Conservation (phyloP, 2,329 filamentous ascomycete species). For the Xylariaceae sp. region DNA sequence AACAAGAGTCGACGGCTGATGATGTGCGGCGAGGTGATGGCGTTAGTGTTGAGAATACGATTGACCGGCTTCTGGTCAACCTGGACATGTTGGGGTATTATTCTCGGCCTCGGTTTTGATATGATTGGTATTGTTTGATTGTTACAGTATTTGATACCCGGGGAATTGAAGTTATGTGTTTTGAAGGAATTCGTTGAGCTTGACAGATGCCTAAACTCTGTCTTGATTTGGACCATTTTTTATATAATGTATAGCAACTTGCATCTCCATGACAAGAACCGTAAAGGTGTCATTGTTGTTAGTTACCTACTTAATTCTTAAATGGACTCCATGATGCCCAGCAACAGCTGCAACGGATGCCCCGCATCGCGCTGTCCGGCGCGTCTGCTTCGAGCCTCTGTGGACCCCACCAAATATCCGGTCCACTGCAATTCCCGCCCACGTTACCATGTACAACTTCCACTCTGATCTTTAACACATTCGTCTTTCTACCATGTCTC, state of each 20-base stretch:
- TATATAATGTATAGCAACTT: too few relatives aligned
- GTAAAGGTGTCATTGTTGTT: too few relatives aligned
- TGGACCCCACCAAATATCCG: conserved; percentile 14
- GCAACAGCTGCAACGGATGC: conserved; percentile 1
- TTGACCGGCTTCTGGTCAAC: conserved; percentile 63
- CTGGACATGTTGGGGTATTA: conserved; percentile 72
- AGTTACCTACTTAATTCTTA: too few relatives aligned
- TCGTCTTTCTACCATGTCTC: conserved; percentile 42
- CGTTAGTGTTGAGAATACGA: conserved; percentile 51
- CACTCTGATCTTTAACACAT: not conserved
- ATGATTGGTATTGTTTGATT: not conserved
- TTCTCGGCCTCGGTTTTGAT: conserved; percentile 29
- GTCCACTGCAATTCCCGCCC: not conserved
- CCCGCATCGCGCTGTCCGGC: conserved; percentile 23
- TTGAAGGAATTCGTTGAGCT: too few relatives aligned
- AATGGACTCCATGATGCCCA: too few relatives aligned
- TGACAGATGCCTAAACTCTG: too few relatives aligned
- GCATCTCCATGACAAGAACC: too few relatives aligned
- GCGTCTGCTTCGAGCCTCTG: not conserved
- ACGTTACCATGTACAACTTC: not conserved
- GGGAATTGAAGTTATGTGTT: not conserved
- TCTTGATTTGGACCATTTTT: not conserved
- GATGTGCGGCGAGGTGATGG: conserved; percentile 36
- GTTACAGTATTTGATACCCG: conserved; percentile 27
- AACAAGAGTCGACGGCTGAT: conserved; percentile 31